A percentile compares a stretch with the other conserved stretches of the same genome.
Evolutionary conservation across 352 stramenopile species (phyloP).

Genomic region (Elongisporangium prolatum): DNA sequence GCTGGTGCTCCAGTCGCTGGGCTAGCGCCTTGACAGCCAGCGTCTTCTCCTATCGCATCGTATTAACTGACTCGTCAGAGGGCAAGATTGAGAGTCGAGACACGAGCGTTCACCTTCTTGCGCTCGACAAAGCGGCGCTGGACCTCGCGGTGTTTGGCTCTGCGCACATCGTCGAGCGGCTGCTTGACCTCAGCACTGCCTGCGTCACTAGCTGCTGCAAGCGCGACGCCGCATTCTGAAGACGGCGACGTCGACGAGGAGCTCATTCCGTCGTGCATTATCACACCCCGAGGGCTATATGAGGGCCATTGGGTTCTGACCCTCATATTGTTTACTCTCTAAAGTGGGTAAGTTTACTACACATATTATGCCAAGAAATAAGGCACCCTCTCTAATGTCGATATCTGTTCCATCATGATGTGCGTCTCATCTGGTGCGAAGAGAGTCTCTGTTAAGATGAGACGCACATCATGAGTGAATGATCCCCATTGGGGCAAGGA

Average conservation of each 20-base stretch:
- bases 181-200: neutral
- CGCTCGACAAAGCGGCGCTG: constrained; percentile 40
- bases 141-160: constrained; percentile 36
- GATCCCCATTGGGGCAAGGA: neutral
- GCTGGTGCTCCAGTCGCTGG: neutral
- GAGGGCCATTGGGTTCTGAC: neutral
- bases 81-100: neutral
- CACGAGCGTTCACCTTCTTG: constrained; percentile 20
- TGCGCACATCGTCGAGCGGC: constrained; percentile 20
- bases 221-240: neutral
- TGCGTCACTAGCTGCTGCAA: neutral
- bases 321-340: neutral
- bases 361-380: neutral
- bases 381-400: neutral
- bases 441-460: too few relatives aligned
- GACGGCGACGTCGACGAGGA: neutral
- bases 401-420: neutral
- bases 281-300: neutral
- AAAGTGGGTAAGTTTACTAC: neutral
- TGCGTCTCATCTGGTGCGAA: neutral
- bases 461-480: too few relatives aligned
- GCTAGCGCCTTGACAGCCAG: neutral
- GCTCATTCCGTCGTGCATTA: neutral
- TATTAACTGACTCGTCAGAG: neutral
- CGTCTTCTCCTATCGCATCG: neutral